These are phyloP conservation scores for Physocladia obscura DNA, from an alignment of 192 early-diverging fungal species.

Conservation along the genomic window DNA sequence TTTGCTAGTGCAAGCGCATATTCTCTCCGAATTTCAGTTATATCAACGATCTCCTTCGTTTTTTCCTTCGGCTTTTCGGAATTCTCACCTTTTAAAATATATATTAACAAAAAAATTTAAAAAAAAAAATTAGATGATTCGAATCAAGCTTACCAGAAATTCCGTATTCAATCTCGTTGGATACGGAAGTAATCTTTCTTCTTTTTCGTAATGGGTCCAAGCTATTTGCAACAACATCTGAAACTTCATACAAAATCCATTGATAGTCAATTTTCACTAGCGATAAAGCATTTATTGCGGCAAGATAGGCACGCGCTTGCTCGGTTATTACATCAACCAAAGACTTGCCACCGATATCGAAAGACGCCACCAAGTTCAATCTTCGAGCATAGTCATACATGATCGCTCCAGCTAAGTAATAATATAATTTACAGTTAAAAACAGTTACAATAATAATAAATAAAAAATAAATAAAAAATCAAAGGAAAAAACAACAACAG, in stretches of 20 bases:
- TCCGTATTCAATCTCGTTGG: slow-evolving; percentile 12
- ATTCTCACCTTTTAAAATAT: background rate
- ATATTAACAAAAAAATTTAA: background rate
- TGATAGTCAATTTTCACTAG: slow-evolving; percentile 28
- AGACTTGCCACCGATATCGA: slow-evolving; percentile 19
- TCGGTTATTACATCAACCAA: slow-evolving; percentile 24
- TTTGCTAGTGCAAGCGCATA: slow-evolving; percentile 34
- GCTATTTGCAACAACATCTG: background rate
- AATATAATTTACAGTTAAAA: slow-evolving; percentile 1
- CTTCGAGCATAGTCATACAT: slow-evolving; percentile 43
- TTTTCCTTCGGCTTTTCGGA: background rate
- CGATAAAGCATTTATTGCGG: slow-evolving; percentile 36
- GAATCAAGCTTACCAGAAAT: background rate
- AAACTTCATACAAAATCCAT: slow-evolving; percentile 26
- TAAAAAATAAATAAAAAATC: too few species aligned
- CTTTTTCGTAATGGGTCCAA: background rate
- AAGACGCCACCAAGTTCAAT: slow-evolving; percentile 21
- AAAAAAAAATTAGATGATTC: background rate
- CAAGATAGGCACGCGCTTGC: slow-evolving; percentile 37
- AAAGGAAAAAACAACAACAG: background rate
- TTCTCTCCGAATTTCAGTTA: slow-evolving; percentile 30
- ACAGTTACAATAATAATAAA: background rate
- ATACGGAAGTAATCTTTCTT: background rate
- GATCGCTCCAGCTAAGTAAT: slow-evolving; percentile 27
- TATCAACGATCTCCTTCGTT: slow-evolving; percentile 4